Conservation (phyloP, 306 rosid genomes). For the Elaeagnus macrophylla region DNA sequence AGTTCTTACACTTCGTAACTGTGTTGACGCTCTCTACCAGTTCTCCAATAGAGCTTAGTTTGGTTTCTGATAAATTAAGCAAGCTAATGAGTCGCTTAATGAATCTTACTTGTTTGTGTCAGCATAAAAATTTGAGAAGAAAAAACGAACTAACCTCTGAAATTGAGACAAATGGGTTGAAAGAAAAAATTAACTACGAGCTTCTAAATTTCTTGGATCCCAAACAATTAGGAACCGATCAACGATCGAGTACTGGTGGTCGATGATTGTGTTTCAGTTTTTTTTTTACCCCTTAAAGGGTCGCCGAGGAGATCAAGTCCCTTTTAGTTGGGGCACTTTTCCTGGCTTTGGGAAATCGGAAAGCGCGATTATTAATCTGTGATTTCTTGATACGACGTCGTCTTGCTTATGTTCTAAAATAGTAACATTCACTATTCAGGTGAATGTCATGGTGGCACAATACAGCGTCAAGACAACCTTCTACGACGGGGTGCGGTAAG, state of each 20-base stretch:
- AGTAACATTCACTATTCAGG: no score
- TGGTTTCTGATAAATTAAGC: conserved; percentile 4
- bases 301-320: conserved; percentile 14
- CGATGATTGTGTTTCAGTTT: background rate
- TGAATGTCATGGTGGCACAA: no score
- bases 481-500: no score
- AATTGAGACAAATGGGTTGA: background rate
- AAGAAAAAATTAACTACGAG: background rate
- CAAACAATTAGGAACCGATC: conserved; percentile 8
- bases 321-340: background rate
- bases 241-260: conserved; percentile 8
- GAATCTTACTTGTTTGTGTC: background rate
- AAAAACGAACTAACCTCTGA: conserved; percentile 8
- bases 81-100: background rate
- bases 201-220: conserved; percentile 16
- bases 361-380: background rate
- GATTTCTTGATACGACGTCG: no score
- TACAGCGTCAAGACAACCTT: no score
- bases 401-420: no score
- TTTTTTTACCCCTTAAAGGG: conserved; percentile 1
- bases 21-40: background rate
- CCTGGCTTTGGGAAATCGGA: conserved; percentile 5
- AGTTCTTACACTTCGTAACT: conserved; percentile 5
- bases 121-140: background rate
- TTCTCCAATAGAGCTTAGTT: conserved; percentile 1